Evolutionary conservation across 768 basidiomycete species (phyloP).

Genomic region (Mycena belliarum): DNA sequence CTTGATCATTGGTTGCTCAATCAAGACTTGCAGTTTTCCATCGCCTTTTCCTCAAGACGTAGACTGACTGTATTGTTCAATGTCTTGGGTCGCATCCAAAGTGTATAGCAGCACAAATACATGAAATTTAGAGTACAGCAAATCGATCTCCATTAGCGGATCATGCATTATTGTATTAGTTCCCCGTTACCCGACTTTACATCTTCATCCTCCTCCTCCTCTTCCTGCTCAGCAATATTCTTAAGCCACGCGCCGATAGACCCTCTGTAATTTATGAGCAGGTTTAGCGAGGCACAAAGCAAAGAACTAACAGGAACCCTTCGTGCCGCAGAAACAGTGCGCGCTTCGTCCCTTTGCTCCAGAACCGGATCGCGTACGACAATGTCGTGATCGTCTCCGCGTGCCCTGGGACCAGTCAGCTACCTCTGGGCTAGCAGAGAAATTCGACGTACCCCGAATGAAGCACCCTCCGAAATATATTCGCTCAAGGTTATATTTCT

Average conservation of each 20-base stretch:
- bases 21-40: too few species aligned
- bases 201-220: not conserved
- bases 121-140: constrained; percentile 1
- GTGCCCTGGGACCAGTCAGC: constrained; percentile 72
- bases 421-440: too few species aligned
- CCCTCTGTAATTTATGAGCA: constrained; percentile 53
- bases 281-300: not conserved
- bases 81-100: too few species aligned
- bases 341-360: constrained; percentile 97
- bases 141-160: not conserved
- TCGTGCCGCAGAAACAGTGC: constrained; percentile 97
- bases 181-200: too few species aligned
- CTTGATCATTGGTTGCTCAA: too few species aligned
- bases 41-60: too few species aligned
- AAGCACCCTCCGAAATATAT: constrained; percentile 99
- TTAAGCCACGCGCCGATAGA: constrained; percentile 98
- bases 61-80: too few species aligned
- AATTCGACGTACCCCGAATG: constrained; percentile 90
- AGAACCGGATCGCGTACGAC: constrained; percentile 98
- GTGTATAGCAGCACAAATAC: too few species aligned
- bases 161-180: not conserved
- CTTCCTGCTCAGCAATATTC: constrained; percentile 46
- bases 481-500: constrained; percentile 93
- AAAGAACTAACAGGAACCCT: constrained; percentile 71
- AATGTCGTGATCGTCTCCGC: constrained; percentile 95